Percentiles rank a stretch among this genome's conserved stretches.
Evolutionary conservation across 768 basidiomycete species (phyloP).

Genomic region (Boletus bicolor): DNA sequence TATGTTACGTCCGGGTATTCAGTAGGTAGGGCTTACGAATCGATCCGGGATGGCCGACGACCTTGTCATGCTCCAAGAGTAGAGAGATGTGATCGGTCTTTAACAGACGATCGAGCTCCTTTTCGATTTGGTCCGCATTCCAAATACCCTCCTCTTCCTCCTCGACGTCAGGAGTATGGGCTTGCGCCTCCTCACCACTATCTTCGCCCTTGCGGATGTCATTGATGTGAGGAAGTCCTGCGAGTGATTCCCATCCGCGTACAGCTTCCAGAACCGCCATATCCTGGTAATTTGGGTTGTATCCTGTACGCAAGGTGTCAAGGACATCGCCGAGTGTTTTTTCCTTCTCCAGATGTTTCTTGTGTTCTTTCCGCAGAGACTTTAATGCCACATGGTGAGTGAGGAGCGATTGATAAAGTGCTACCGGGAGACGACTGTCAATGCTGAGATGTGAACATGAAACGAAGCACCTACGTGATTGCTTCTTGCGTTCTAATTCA

Average conservation of each 20-base stretch:
- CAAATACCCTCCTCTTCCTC: constrained; percentile 59
- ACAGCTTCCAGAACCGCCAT: constrained; percentile 99
- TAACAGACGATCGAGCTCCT: constrained; percentile 54
- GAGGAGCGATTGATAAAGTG: constrained; percentile 72
- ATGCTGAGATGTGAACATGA: not conserved
- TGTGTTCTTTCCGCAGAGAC: constrained; percentile 69
- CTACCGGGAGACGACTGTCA: constrained; percentile 38
- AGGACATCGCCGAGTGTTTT: constrained; percentile 81
- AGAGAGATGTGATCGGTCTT: constrained; percentile 69
- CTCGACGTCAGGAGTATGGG: constrained; percentile 15
- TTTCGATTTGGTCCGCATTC: constrained; percentile 56
- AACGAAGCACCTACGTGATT: constrained; percentile 63
- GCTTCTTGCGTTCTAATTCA: constrained; percentile 78
- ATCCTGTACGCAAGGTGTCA: constrained; percentile 71
- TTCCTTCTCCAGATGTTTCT: constrained; percentile 72
- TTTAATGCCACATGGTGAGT: constrained; percentile 73
- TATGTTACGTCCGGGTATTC: not conserved
- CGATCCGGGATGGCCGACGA: constrained; percentile 49
- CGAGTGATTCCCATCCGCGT: constrained; percentile 83
- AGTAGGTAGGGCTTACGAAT: constrained; percentile 47
- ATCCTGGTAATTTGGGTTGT: constrained; percentile 99
- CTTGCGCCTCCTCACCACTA: constrained; percentile 32
- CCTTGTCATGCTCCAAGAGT: constrained; percentile 74
- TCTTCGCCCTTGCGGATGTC: constrained; percentile 54
- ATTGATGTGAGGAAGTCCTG: constrained; percentile 68